Evolutionary conservation across 371 early-diverging fungal species (phyloP).

Genomic region (Vittaforma corneae): DNA sequence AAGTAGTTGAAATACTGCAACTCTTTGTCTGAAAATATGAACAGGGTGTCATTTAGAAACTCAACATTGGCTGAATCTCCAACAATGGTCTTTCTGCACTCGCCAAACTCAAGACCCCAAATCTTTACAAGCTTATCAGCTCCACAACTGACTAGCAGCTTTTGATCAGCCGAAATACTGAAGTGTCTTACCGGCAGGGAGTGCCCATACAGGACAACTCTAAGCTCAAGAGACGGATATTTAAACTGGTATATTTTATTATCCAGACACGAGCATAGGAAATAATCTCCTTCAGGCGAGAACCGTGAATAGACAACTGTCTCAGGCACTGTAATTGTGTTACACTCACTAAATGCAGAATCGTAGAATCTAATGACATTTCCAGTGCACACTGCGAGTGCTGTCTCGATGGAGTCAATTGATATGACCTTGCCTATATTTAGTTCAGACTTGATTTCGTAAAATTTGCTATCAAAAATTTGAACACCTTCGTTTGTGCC

Average conservation of each 20-base stretch:
- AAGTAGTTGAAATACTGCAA: slow-evolving; percentile 39
- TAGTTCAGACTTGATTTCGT: neutral
- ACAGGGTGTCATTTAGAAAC: slow-evolving; percentile 22
- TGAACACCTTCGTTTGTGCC: slow-evolving; percentile 1
- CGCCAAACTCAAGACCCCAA: slow-evolving; percentile 58
- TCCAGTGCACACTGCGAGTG: slow-evolving; percentile 14
- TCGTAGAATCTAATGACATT: slow-evolving; percentile 15
- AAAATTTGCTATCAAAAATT: slow-evolving; percentile 15
- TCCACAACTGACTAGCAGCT: slow-evolving; percentile 46
- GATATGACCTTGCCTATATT: slow-evolving; percentile 6
- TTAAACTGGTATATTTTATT: slow-evolving; percentile 48
- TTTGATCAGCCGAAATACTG: slow-evolving; percentile 33
- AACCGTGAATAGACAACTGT: slow-evolving; percentile 25
- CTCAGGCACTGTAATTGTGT: slow-evolving; percentile 35
- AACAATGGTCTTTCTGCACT: slow-evolving; percentile 56
- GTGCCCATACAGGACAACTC: slow-evolving; percentile 54
- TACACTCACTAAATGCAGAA: neutral
- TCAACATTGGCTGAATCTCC: slow-evolving; percentile 31
- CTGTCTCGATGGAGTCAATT: neutral
- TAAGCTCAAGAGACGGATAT: slow-evolving; percentile 23
- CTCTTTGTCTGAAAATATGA: slow-evolving; percentile 18
- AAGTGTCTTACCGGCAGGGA: slow-evolving; percentile 55
- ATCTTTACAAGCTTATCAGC: slow-evolving; percentile 57
- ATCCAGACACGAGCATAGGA: slow-evolving; percentile 36
- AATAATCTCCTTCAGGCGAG: slow-evolving; percentile 25